Base-by-base conservation (phyloP, 2,329 filamentous ascomycete genomes). In the Coniochaeta prunicola region DNA sequence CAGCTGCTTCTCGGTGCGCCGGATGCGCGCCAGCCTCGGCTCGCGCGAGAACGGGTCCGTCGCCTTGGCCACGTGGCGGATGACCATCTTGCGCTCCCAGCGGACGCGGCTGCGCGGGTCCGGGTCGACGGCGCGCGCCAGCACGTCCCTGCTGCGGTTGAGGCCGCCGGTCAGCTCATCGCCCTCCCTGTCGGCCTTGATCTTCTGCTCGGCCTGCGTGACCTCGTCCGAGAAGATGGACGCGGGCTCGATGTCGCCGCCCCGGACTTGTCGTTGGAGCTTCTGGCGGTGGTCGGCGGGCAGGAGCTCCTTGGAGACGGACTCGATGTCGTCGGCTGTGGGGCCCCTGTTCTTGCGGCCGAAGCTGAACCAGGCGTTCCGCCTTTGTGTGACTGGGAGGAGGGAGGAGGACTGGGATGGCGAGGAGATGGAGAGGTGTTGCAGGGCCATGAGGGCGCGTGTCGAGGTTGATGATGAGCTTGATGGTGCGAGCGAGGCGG, bases 81-180 rank as follows among this genome's bases (percentile, higher is more conserved):
- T 88, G 42, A 96, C 84, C 81, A 92, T 91, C 73, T 88, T 91
- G 67, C 90, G 83, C 76, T 96, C 86, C 85, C 90, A 96, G 59
- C 87, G 82, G 58, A 86, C 77, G 59, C 92, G 84, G 59, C 80
- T 80, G 50, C 80, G 75, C 17, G 92, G 92, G 64, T 89, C 83
- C 5, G 94, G 94, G 71, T 96, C 89, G 53, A 91, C 75, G 30
- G 83, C 82, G 59, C 82, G 77, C 59, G 83, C 81, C 77, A 89
- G 82, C 65, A 80, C 80, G 38, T 79, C 77, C 28, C n/a, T 33
- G 30, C 17, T 74, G 73, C 64, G 75, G 73, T 50, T 73, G 67
- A 42, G 76, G 15, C 67, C 64, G 60, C 59, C 63, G 60, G 69
- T 65, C 40, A 62, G 59, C 8, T 62, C 63, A 57, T 69, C 63